Base-by-base conservation (phyloP, 2,329 filamentous ascomycete species). In the Aureobasidium sp. region DNA sequence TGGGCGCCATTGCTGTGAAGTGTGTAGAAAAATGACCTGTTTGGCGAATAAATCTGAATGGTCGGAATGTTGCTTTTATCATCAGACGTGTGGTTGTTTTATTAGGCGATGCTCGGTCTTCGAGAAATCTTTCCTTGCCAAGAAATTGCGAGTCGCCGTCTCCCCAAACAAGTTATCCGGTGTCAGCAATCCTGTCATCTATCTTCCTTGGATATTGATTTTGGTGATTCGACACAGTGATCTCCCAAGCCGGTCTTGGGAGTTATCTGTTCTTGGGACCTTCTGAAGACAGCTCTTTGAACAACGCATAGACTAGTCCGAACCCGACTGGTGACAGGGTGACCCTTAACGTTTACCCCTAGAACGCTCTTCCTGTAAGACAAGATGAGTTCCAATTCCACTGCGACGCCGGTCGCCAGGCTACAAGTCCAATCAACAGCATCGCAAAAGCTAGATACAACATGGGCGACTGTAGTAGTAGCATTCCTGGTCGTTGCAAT, bases 1-100 rank as follows among this genome's bases (percentile, higher is more conserved):
- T 78, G 47, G 77, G 74, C 53, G 77, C 73, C 78, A 82, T 57
- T 44, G 17, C 53, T 46, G 29, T 29, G 20, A 36, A 24, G 36
- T 9, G 41, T 36, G 27, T 46, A 13, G 41, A 36, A 10, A 57
- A 57, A 12, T 36, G 10, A 29, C 29, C 34, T 36, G 5, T 46
- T 57, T 36, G 53, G 15, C 15, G 24, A 44, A 9, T 8, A 5
- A 55, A 20, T 36, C 9, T 46, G 10, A 24, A 44, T 12, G 26
- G 24, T 26, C 24, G 51, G 17, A 55, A 13, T 43, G 51, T 43
- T 43, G 51, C 15, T 26, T 24, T 55, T 43, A 55, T 43, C 51
- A 55, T 55, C 37, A 55, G 20, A 43, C 13, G 51, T 12, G 26
- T 37, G 32, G 10, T 36, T 55, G 51, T 55, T 20, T 20, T 20